Evolutionary conservation across 768 basidiomycete species (phyloP).

Genomic region (Crucibulum laeve): DNA sequence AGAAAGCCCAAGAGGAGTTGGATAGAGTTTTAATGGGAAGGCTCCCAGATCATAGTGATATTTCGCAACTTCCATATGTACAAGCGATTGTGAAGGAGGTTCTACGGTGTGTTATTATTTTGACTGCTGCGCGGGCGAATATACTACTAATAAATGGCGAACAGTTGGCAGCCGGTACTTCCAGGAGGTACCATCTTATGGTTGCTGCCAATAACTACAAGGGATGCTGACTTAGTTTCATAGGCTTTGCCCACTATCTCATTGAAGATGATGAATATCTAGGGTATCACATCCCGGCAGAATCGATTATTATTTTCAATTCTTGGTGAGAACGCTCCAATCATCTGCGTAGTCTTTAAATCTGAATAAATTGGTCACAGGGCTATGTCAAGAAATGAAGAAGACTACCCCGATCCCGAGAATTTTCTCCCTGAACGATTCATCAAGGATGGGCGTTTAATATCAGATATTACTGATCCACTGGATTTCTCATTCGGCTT

Average conservation of each 20-base stretch:
- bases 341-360: neutral
- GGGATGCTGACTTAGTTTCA: neutral
- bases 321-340: conserved; percentile 1
- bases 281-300: neutral
- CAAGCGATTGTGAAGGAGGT: conserved; percentile 1
- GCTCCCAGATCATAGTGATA: conserved; percentile 1
- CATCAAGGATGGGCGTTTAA: conserved; percentile 9
- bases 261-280: neutral
- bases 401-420: conserved; percentile 9
- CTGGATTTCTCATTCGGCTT: conserved; percentile 7
- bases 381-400: conserved; percentile 9
- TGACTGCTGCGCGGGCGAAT: neutral
- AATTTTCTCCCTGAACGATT: conserved; percentile 12
- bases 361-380: conserved; percentile 3
- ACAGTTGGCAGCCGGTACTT: neutral
- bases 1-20: conserved; percentile 5
- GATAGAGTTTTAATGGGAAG: neutral
- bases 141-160: neutral
- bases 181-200: neutral
- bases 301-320: conserved; percentile 1
- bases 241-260: neutral
- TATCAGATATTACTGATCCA: conserved; percentile 6
- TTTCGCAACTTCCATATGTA: neutral
- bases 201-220: neutral
- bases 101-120: neutral